Evolutionary conservation across 1,284 basidiomycete species (phyloP), one percentile per base, ranked within the genome.

Genomic region (Schizophyllum amplum): DNA sequence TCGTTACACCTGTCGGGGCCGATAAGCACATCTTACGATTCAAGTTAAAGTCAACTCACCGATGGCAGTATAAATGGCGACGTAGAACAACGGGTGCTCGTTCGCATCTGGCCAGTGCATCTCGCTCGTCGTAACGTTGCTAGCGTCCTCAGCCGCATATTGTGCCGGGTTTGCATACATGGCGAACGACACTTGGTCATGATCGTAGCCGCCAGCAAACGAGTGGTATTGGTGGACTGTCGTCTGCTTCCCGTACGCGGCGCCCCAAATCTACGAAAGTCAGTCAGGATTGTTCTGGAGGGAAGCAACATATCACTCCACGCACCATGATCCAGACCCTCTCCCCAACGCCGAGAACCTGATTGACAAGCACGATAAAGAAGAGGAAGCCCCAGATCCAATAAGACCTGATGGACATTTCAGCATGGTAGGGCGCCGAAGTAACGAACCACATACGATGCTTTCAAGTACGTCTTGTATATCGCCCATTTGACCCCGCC

Each of bases 401-500:
- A 63, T 86, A 87, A n/a, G 77, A 84, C 25, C 80, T 88, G 68
- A 3, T 15, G 48, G 9, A 3, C 48, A 4, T 5, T 20, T 50
- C 48, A 50, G 48, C 27, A 9, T 51, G 13, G 15, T 9, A 11
- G 2, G 2, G 9, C 11, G 13, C 2, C 20, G 22, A 21, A n/a
- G 13, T 50, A 20, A 24, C 24, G 47, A 5, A 21, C 24, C 13
- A 50, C 48, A 11, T 20, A 50, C 82, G 84, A 86, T 48, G 84
- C 85, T 63, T 80, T 76, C 58, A 94, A 73, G 67, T 93, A 93
- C 13, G 82, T 85, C 61, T 85, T 83, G 68, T 94, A 94, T 50
- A 92, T 85, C 1, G 70, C 67, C 86, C 86, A 89, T 65, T 91
- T 90, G 33, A 94, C 90, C 54, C 82, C 80, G 1, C 90, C 90